These are phyloP conservation scores for Stylosanthes scabra DNA, from an alignment of 331 rosid species.

Conservation along the genomic window DNA sequence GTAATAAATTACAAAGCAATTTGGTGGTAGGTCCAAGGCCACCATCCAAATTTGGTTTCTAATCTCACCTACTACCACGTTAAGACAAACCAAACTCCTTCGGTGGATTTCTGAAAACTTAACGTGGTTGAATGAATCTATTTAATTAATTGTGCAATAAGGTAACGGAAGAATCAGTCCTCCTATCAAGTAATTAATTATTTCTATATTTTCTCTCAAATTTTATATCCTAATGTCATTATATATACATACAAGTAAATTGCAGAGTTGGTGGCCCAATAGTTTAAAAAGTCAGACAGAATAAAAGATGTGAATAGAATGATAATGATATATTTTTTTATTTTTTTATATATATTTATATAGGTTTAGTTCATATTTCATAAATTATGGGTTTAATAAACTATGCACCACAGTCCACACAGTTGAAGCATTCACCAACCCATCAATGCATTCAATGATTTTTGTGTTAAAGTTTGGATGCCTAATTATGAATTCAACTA, in stretches of 20 bases:
- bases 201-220: neutral
- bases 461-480: no score
- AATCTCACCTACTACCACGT: slow-evolving; percentile 10
- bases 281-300: neutral
- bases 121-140: neutral
- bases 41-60: slow-evolving; percentile 4
- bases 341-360: no score
- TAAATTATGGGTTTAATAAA: no score
- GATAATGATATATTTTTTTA: no score
- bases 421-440: slow-evolving; percentile 6
- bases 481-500: neutral
- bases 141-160: neutral
- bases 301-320: neutral
- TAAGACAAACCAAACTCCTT: neutral
- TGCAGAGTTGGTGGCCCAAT: neutral
- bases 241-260: neutral
- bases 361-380: neutral
- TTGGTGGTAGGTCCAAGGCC: slow-evolving; percentile 19
- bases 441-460: neutral
- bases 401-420: no score
- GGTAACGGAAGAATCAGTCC: neutral
- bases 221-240: no score
- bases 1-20: neutral
- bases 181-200: neutral
- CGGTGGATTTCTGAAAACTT: neutral